Base-by-base conservation (phyloP, 805 yeast genomes). In the Blastobotrys parvus region DNA sequence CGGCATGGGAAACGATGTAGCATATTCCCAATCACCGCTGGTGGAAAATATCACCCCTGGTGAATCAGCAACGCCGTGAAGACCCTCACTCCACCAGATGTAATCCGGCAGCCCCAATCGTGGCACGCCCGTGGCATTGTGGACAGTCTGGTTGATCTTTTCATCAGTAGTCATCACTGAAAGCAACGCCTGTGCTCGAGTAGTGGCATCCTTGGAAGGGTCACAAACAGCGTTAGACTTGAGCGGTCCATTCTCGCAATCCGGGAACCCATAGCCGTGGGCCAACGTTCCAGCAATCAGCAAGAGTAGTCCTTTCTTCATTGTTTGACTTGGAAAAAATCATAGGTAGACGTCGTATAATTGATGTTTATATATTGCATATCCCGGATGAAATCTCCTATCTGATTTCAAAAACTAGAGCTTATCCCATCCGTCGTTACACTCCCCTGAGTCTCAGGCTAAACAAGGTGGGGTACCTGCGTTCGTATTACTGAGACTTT, bases 61-160 rank as follows among this genome's bases (percentile, higher is more conserved):
- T 20, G 40, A 17, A 3, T 20, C 18, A 8, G 43, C 48, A 5
- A 45, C 22, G 11, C 48, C 48, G 35, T 45, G 48, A 18, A 45
- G 45, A 15, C 35, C 45, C 25, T 45, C 48, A 15, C 36, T 32
- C 48, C 48, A 45, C 43, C 38, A 38, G n/a, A 42, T 38, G 27
- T 45, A 45, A 17, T 39, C 37, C 2, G 48, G 46, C 7, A 45
- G 16, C 13, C 48, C 48, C 7, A 45, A 17, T 35, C 48, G 29
- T 3, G 45, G 38, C 3, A 45, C 43, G 4, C 46, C 48, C n/a
- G 43, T 40, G 13, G 41, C 18, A 16, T 36, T 27, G 23, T 45
- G 38, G 8, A 22, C 39, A 31, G 48, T 45, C 30, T 42, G 43
- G 31, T 42, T 43, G 38, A 45, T 27, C 10, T 27, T 16, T 25